phyloP scores from a whole-genome alignment of 2,329 filamentous ascomycete species.

The Chlorencoelia australis region DNA sequence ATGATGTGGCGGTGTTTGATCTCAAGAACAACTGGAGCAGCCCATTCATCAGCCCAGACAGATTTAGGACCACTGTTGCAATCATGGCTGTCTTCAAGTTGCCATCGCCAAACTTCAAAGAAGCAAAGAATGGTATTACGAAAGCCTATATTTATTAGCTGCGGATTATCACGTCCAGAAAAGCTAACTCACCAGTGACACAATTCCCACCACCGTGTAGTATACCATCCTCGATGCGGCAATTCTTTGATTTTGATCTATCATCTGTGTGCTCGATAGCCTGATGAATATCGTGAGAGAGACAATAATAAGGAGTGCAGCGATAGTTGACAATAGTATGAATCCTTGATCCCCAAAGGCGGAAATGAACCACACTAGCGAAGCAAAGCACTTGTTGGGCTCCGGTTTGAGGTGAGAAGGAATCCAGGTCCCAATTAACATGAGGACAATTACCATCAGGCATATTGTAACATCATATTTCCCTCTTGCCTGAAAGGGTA shows the following conservation, averaged over 20 bases:
- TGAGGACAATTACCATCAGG: slow-evolving; percentile 38
- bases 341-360: slow-evolving; percentile 50
- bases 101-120: slow-evolving; percentile 37
- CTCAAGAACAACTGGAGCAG: slow-evolving; percentile 58
- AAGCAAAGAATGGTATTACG: slow-evolving; percentile 54
- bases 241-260: slow-evolving; percentile 50
- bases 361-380: slow-evolving; percentile 57
- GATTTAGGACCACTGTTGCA: slow-evolving; percentile 54
- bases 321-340: slow-evolving; percentile 40
- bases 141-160: slow-evolving; percentile 37
- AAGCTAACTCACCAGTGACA: slow-evolving; percentile 44
- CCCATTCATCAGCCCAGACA: slow-evolving; percentile 55
- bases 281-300: slow-evolving; percentile 46
- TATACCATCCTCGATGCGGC: slow-evolving; percentile 62
- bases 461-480: slow-evolving; percentile 53
- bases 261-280: slow-evolving; percentile 41
- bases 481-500: slow-evolving; percentile 46
- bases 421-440: slow-evolving; percentile 46
- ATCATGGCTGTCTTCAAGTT: slow-evolving; percentile 48
- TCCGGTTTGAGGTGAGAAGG: slow-evolving; percentile 46
- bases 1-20: slow-evolving; percentile 48
- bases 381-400: slow-evolving; percentile 53
- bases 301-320: slow-evolving; percentile 39
- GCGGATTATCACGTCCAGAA: slow-evolving; percentile 2
- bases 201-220: slow-evolving; percentile 44